phyloP scores from a whole-genome alignment of 2,329 filamentous ascomycete genomes.

The Colletotrichum somersetense region DNA sequence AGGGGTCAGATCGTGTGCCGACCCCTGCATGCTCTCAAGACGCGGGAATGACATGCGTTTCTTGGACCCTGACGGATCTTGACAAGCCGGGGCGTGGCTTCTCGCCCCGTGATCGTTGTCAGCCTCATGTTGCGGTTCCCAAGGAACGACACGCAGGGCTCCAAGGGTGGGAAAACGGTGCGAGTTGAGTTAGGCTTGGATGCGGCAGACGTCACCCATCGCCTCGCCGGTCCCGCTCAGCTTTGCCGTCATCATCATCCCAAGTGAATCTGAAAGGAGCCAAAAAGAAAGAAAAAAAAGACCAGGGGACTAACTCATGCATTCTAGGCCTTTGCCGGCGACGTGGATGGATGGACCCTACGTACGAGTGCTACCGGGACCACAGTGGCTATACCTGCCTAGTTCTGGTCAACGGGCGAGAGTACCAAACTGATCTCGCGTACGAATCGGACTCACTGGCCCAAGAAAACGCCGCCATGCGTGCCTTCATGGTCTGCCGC shows the following conservation, averaged over 20 bases:
- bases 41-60: slow-evolving; percentile 44
- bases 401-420: slow-evolving; percentile 94
- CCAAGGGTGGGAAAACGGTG: neutral
- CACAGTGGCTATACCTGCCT: slow-evolving; percentile 86
- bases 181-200: slow-evolving; percentile 49
- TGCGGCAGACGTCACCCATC: slow-evolving; percentile 51
- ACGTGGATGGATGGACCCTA: slow-evolving; percentile 91
- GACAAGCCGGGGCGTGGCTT: slow-evolving; percentile 18
- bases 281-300: neutral
- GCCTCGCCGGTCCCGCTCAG: slow-evolving; percentile 44
- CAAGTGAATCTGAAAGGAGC: slow-evolving; percentile 5
- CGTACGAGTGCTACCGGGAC: slow-evolving; percentile 85
- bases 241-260: slow-evolving; percentile 6
- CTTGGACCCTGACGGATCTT: slow-evolving; percentile 35
- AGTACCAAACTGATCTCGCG: slow-evolving; percentile 91
- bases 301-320: slow-evolving; percentile 52
- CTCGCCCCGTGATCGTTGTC: slow-evolving; percentile 21
- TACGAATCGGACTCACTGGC: slow-evolving; percentile 87
- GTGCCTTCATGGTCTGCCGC: slow-evolving; percentile 96
- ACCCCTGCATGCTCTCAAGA: slow-evolving; percentile 50
- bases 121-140: slow-evolving; percentile 32
- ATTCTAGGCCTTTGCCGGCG: slow-evolving; percentile 88
- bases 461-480: slow-evolving; percentile 93
- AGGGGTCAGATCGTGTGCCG: slow-evolving; percentile 44
- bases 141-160: slow-evolving; percentile 15